Evolutionary conservation across 2,329 filamentous ascomycete genomes (phyloP).

Genomic region (Aspergillus sp.): DNA sequence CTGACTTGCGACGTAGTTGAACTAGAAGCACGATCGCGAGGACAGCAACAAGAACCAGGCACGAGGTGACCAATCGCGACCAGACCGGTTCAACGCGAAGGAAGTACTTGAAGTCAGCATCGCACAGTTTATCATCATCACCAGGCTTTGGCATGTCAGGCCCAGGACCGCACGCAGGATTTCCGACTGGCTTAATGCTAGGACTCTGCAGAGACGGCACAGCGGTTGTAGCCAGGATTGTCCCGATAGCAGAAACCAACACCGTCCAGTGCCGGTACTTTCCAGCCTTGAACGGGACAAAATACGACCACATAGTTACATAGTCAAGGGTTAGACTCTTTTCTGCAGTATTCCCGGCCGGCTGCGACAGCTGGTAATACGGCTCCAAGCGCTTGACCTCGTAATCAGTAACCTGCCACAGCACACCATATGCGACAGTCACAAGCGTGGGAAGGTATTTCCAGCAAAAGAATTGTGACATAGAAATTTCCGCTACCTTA

Average conservation of each 20-base stretch:
- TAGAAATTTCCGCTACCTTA: constrained; percentile 19
- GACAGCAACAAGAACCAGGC: constrained; percentile 36
- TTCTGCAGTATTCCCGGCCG: constrained; percentile 23
- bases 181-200: constrained; percentile 34
- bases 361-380: constrained; percentile 38
- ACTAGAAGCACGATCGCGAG: constrained; percentile 37
- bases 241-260: constrained; percentile 39
- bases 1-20: constrained; percentile 42
- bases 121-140: constrained; percentile 15
- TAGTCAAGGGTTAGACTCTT: constrained; percentile 45
- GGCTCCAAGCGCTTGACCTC: constrained; percentile 47
- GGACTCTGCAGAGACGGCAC: constrained; percentile 43
- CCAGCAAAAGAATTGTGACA: constrained; percentile 28
- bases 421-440: constrained; percentile 43
- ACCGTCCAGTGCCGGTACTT: constrained; percentile 43
- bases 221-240: constrained; percentile 39
- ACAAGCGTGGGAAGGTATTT: constrained; percentile 40
- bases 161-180: constrained; percentile 19
- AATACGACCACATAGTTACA: constrained; percentile 41
- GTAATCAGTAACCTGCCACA: constrained; percentile 46
- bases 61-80: constrained; percentile 39
- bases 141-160: not conserved
- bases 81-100: constrained; percentile 39
- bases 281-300: constrained; percentile 41
- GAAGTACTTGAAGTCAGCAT: constrained; percentile 28